Evolutionary conservation across 2,329 filamentous ascomycete genomes (phyloP).

Genomic region (Claviceps monticola): DNA sequence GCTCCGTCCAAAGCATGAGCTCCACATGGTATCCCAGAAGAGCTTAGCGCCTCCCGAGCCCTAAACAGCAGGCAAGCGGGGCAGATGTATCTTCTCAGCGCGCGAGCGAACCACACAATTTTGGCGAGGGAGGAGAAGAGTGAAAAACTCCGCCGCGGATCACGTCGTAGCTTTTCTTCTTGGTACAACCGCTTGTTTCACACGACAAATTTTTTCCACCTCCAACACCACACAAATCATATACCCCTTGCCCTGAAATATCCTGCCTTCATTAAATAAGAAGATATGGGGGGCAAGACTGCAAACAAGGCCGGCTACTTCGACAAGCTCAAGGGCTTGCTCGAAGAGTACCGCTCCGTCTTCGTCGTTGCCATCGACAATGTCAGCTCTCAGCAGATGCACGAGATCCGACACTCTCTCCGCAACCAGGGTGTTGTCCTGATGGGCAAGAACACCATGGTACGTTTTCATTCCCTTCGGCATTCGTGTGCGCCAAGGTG

Average conservation of each 20-base stretch:
- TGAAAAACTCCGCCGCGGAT: constrained; percentile 6
- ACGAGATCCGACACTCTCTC: constrained; percentile 93
- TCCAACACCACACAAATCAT: constrained; percentile 12
- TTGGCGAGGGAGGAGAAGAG: constrained; percentile 9
- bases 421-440: constrained; percentile 87
- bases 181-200: background rate
- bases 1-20: background rate
- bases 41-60: constrained; percentile 21
- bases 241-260: constrained; percentile 73
- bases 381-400: constrained; percentile 99
- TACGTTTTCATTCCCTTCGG: constrained; percentile 25
- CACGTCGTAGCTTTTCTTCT: background rate
- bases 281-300: constrained; percentile 98
- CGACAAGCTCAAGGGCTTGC: constrained; percentile 96
- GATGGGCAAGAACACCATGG: constrained; percentile 99
- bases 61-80: constrained; percentile 17
- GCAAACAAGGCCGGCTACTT: constrained; percentile 94
- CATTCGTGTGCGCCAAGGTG: background rate
- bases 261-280: constrained; percentile 86
- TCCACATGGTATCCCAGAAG: constrained; percentile 5
- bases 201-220: constrained; percentile 5
- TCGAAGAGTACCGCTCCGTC: constrained; percentile 93
- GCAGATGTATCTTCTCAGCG: background rate
- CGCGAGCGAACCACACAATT: constrained; percentile 16
- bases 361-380: constrained; percentile 98